Evolutionary conservation across 2,329 filamentous ascomycete species (phyloP), one percentile per base, ranked within the genome.

Genomic region (Neoascochyta sp.): DNA sequence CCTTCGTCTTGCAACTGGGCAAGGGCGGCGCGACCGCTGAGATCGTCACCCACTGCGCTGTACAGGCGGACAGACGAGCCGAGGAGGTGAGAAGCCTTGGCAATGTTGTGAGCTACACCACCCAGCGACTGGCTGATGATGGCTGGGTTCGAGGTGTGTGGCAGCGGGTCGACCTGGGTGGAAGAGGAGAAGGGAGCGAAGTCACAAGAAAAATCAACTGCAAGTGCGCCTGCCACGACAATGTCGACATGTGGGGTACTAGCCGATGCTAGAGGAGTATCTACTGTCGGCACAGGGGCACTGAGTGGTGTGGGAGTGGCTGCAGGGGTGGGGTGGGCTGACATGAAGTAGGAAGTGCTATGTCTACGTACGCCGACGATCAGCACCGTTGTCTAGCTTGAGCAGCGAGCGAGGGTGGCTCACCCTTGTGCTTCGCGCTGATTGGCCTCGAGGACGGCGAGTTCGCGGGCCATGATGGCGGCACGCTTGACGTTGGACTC

Each of bases 21-120:
- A 0, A 93, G 63, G 8, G 92, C 78, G 6, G 82, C 82, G 20
- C 75, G 76, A 10, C 90, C 92, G 34, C 85, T 83, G 2, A 79
- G 50, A 54, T 96, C 90, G 52, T 89, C 76, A 9, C 83, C 88
- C 7, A 95, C 75, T 41, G 87, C 75, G 51, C 85, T 94, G 63
- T 83, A 89, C 10, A 95, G 76, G 13, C 77, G 74, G 6, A 92
- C 83, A 9, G 67, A 65, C 20, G 72, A 76, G 22, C 76, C 78
- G 36, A 83, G 72, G 17, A 81, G 74, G 45, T 88, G 84, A 1
- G 86, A 81, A 24, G 90, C 89, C 26, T 87, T 75, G 10, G 92
- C 87, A 24, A 96, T 86, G 52, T 96, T 96, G 53, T 88, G 82
- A 5, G 86, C 92, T 6, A 96, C 92, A 5, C 92, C 92, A 9